Evolutionary conservation across 495 filamentous ascomycete genomes (phyloP).

Genomic region (Aspergillus funiculosus): DNA sequence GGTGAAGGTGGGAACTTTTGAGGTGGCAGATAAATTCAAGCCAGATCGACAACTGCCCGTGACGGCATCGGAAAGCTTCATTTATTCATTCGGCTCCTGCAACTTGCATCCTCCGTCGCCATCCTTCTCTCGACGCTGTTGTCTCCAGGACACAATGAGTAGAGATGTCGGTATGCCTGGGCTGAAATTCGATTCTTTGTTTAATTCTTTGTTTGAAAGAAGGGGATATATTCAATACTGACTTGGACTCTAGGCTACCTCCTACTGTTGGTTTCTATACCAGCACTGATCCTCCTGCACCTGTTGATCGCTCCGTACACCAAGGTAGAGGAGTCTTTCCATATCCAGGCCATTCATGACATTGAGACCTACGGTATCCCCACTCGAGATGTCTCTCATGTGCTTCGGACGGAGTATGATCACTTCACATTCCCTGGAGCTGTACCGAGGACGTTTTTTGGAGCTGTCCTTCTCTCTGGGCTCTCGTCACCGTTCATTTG

Average conservation of each 20-base stretch:
- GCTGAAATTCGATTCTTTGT: background rate
- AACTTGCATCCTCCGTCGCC: background rate
- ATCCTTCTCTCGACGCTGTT: background rate
- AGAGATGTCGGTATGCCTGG: slow-evolving; percentile 18
- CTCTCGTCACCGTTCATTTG: slow-evolving; percentile 57
- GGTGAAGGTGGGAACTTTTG: too few relatives aligned
- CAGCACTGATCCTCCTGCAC: slow-evolving; percentile 65
- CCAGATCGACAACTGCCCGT: background rate
- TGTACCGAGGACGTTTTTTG: slow-evolving; percentile 85
- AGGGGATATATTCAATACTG: background rate
- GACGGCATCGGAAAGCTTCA: background rate
- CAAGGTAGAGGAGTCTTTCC: slow-evolving; percentile 99
- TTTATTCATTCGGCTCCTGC: background rate
- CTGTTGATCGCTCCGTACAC: slow-evolving; percentile 80
- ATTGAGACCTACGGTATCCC: slow-evolving; percentile 76
- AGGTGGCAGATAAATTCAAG: too few relatives aligned
- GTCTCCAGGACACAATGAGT: slow-evolving; percentile 11
- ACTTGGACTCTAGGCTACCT: slow-evolving; percentile 12
- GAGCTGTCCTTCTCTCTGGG: slow-evolving; percentile 66
- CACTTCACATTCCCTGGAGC: slow-evolving; percentile 88
- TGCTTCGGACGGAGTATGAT: slow-evolving; percentile 60
- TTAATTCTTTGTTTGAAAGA: background rate
- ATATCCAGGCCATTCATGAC: slow-evolving; percentile 91
- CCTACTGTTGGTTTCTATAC: slow-evolving; percentile 53
- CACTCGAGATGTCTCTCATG: slow-evolving; percentile 41